Base-by-base conservation (phyloP, 2,329 filamentous ascomycete species). In the Neodidymelliopsis sp. region DNA sequence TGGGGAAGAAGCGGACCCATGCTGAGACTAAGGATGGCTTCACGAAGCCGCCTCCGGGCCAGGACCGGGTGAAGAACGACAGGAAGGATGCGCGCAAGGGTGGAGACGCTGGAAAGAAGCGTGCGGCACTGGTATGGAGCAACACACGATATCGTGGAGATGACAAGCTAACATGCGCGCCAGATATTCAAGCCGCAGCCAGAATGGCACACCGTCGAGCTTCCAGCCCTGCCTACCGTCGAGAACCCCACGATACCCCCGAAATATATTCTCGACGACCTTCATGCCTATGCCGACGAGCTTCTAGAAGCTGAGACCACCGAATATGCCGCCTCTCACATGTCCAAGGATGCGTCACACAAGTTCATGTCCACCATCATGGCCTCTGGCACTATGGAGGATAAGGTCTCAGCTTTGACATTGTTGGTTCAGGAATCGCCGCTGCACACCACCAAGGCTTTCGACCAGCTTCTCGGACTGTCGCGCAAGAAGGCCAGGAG, bases 281-380 rank as follows among this genome's bases (percentile, higher is more conserved):
- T 87, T n/a, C 77, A 90, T 64, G 76, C 84, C 11, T 85, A 96
- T 71, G 91, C 91, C 3, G 83, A 84, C 53, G 79, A 81, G 8
- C 79, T 97, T 6, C 77, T 97, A 15, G 86, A 95, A 43, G 80
- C 84, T 19, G 94, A 99, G 68, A 88, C 88, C 53, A 80, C 84
- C 29, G 79, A 84, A 35, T 99, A 97, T 75, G 81, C 81, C 45
- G 83, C 85, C 19, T 87, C 81, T 29, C 80, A 90, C 59, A 78
- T 89, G 46, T 85, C 89, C 6, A 85, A 90, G 39, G 91, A 90
- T 19, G 94, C 93, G 2, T 93, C 92, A 29, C 89, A 95, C 74
- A 96, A 92, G 72, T 99, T 99, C 79, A 87, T 97, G 80, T 90
- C 92, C 1, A 96, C 91, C 13, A 97, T 99, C 71, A 97, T 97